phyloP scores from a whole-genome alignment of 2,329 filamentous ascomycete genomes.

The Chrysosporium keratinophilum region DNA sequence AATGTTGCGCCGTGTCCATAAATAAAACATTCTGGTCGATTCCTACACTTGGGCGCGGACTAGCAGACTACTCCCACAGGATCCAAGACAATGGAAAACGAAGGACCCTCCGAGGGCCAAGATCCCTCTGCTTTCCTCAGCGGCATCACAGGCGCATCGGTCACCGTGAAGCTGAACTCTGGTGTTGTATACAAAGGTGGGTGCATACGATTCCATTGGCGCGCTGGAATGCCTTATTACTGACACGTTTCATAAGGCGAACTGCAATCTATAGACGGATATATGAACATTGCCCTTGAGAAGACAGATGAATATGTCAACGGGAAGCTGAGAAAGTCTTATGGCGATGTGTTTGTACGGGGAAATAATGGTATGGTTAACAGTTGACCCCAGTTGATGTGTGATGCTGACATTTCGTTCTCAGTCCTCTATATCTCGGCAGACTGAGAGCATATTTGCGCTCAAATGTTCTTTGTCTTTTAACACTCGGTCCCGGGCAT shows the following conservation, averaged over 20 bases:
- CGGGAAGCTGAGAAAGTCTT: constrained; percentile 67
- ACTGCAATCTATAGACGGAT: constrained; percentile 92
- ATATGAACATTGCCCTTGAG: constrained; percentile 99
- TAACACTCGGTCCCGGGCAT: no score
- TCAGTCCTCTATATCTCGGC: constrained; percentile 17
- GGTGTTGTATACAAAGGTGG: constrained; percentile 88
- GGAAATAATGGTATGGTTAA: constrained; percentile 75
- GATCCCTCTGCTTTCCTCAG: constrained; percentile 89
- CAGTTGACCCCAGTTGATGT: constrained; percentile 10
- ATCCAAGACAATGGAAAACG: constrained; percentile 76
- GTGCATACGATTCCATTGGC: constrained; percentile 27
- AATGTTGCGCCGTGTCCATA: background rate
- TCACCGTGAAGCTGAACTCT: constrained; percentile 97
- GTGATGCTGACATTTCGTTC: constrained; percentile 10
- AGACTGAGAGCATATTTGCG: constrained; percentile 7
- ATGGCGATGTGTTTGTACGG: constrained; percentile 89
- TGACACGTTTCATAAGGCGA: constrained; percentile 51
- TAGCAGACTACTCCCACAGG: background rate
- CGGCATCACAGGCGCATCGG: constrained; percentile 87
- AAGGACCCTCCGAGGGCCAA: constrained; percentile 59
- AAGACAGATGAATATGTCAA: constrained; percentile 89
- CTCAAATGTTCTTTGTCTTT: no score
- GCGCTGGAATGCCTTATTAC: background rate
- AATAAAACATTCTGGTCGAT: background rate
- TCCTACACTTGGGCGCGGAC: background rate